Percentiles rank a stretch among this genome's conserved stretches.
These are phyloP conservation scores for Rosellinia necatrix DNA, from an alignment of 2,329 filamentous ascomycete genomes.

Conservation along the genomic window DNA sequence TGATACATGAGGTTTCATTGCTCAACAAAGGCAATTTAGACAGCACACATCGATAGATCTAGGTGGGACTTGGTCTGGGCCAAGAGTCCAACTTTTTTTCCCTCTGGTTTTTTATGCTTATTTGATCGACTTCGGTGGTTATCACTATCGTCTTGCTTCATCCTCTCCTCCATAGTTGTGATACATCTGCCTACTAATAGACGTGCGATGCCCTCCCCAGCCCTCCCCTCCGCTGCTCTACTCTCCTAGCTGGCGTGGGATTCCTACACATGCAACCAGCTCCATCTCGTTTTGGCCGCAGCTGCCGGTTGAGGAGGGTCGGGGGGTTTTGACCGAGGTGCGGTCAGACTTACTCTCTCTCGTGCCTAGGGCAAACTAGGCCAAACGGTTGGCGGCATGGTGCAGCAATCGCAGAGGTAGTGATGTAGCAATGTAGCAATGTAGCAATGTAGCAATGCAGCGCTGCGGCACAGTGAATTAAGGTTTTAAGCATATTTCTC, in stretches of 20 bases:
- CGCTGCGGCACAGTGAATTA: slow-evolving; percentile 24
- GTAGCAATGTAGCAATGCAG: too few species aligned
- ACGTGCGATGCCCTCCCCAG: too few species aligned
- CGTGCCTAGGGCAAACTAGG: slow-evolving; percentile 20
- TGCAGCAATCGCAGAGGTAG: not conserved
- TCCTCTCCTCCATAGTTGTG: not conserved
- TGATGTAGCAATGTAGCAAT: too few species aligned
- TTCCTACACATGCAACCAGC: not conserved
- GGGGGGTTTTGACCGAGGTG: slow-evolving; percentile 28
- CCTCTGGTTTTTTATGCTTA: too few species aligned
- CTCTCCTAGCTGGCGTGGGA: slow-evolving; percentile 2
- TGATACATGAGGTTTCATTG: slow-evolving; percentile 2
- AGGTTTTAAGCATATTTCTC: slow-evolving; percentile 30
- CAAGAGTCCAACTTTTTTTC: too few species aligned
- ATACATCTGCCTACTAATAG: too few species aligned
- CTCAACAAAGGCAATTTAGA: not conserved
- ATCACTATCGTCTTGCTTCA: not conserved
- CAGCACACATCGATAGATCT: not conserved
- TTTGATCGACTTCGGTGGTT: too few species aligned
- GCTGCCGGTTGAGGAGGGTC: slow-evolving; percentile 13
- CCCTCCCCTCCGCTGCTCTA: too few species aligned
- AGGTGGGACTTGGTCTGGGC: not conserved
- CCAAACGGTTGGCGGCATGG: slow-evolving; percentile 18
- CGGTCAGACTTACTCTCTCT: slow-evolving; percentile 27
- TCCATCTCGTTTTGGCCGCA: slow-evolving; percentile 3